Conservation (phyloP, 192 early-diverging fungal species). For the Coemansia sp. region DNA sequence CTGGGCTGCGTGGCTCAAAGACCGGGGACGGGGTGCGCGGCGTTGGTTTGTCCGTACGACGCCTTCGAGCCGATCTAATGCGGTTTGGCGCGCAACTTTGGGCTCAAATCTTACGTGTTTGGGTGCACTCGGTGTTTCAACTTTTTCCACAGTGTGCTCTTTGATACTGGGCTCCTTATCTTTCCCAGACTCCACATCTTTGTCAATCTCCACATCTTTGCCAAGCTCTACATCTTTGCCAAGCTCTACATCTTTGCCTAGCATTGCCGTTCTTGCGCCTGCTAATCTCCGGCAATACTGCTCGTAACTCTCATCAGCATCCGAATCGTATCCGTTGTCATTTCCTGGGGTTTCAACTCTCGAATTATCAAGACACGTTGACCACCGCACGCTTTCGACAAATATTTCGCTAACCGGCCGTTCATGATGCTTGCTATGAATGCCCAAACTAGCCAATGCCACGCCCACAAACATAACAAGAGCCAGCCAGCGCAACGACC, state of each 20-base stretch:
- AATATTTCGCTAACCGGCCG: slow-evolving; percentile 23
- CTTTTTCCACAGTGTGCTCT: background rate
- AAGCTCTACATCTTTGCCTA: no score
- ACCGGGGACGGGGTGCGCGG: background rate
- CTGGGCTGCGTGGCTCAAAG: no score
- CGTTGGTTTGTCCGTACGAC: background rate
- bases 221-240: no score
- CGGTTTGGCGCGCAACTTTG: slow-evolving; percentile 5
- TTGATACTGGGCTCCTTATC: background rate
- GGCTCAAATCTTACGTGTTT: slow-evolving; percentile 40
- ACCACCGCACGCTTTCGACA: slow-evolving; percentile 35
- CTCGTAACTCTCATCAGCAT: no score
- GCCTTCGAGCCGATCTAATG: slow-evolving; percentile 32
- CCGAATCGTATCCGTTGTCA: no score
- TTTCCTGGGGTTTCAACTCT: background rate
- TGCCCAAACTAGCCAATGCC: slow-evolving; percentile 34
- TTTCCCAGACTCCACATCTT: background rate
- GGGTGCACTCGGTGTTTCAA: background rate
- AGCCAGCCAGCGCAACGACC: slow-evolving; percentile 48
- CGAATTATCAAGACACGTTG: slow-evolving; percentile 37
- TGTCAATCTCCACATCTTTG: background rate
- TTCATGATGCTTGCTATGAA: slow-evolving; percentile 36
- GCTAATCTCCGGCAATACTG: no score
- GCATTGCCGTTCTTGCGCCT: no score
- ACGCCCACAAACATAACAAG: slow-evolving; percentile 40